Percentiles rank a stretch among this genome's conserved stretches.
Conservation (phyloP, 805 yeast genomes). For the Wickerhamiella kurtzmanii region DNA sequence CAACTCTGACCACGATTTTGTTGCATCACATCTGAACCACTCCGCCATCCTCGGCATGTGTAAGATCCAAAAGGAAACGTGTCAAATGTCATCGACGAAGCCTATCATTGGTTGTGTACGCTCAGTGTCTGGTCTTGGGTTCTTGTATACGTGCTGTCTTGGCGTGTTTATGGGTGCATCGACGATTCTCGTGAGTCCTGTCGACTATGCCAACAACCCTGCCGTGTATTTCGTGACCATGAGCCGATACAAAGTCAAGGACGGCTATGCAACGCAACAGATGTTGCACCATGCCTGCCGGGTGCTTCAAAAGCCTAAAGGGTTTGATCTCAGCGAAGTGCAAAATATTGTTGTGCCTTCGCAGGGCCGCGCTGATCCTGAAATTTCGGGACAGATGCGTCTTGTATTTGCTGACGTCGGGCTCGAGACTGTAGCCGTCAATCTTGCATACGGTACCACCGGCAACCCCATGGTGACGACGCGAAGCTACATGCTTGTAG, state of each 20-base stretch:
- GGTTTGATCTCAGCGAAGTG: conserved; percentile 46
- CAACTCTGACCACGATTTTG: conserved; percentile 57
- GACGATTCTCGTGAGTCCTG: conserved; percentile 66
- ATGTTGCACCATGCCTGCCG: conserved; percentile 66
- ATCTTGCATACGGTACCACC: conserved; percentile 62
- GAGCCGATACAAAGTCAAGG: conserved; percentile 69
- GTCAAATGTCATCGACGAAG: conserved; percentile 58
- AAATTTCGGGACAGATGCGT: conserved; percentile 40
- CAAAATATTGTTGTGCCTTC: conserved; percentile 75
- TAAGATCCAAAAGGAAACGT: conserved; percentile 82
- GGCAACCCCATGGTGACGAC: conserved; percentile 76
- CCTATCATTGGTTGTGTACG: conserved; percentile 79
- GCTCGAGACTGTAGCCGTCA: conserved; percentile 54
- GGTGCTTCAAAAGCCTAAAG: conserved; percentile 40
- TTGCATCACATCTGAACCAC: conserved; percentile 45
- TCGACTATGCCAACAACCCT: conserved; percentile 66
- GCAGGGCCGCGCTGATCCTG: conserved; percentile 52
- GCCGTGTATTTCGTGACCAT: conserved; percentile 53
- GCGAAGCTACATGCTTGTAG: conserved; percentile 75
- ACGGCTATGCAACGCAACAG: conserved; percentile 70
- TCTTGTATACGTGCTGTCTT: conserved; percentile 66
- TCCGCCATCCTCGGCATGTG: conserved; percentile 60
- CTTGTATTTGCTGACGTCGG: conserved; percentile 50
- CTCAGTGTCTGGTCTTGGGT: conserved; percentile 75
- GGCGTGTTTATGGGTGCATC: conserved; percentile 83